Conservation (phyloP, 192 early-diverging fungal genomes). For the Backusella morwellensis region DNA sequence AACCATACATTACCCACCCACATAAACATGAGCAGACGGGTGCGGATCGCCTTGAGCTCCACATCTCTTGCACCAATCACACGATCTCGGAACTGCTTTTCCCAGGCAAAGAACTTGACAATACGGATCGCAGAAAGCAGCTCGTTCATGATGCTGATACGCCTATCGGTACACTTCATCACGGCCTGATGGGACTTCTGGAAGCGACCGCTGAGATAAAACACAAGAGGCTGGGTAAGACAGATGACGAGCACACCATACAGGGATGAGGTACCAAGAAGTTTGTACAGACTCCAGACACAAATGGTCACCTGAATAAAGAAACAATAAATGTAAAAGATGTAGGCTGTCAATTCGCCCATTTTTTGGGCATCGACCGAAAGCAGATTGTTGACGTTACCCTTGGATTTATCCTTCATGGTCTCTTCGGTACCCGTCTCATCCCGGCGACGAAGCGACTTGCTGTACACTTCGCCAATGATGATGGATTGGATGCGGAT, state of each 20-base stretch:
- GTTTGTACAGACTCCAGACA: constrained; percentile 62
- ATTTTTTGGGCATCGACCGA: constrained; percentile 61
- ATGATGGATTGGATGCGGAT: constrained; percentile 51
- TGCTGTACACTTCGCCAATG: constrained; percentile 31
- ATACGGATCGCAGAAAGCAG: constrained; percentile 86
- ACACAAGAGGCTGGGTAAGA: constrained; percentile 57
- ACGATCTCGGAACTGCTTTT: constrained; percentile 65
- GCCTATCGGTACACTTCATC: constrained; percentile 66
- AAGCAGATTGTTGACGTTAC: constrained; percentile 61
- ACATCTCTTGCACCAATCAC: constrained; percentile 60
- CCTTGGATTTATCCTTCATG: constrained; percentile 30
- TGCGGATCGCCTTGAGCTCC: constrained; percentile 56
- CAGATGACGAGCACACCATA: constrained; percentile 69
- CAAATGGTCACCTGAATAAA: constrained; percentile 69
- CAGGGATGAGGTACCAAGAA: constrained; percentile 80
- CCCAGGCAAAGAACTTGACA: constrained; percentile 92
- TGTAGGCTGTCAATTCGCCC: constrained; percentile 44
- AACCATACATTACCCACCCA: constrained; percentile 55
- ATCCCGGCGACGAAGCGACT: constrained; percentile 36
- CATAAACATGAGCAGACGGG: constrained; percentile 53
- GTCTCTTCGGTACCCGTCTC: constrained; percentile 19
- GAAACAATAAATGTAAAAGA: constrained; percentile 61
- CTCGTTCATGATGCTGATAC: constrained; percentile 82
- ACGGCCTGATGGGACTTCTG: constrained; percentile 47
- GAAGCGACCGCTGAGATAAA: constrained; percentile 47